Evolutionary conservation across 768 basidiomycete species (phyloP), one percentile per base, ranked within the genome.

Genomic region (Boletus subcaerulescens): DNA sequence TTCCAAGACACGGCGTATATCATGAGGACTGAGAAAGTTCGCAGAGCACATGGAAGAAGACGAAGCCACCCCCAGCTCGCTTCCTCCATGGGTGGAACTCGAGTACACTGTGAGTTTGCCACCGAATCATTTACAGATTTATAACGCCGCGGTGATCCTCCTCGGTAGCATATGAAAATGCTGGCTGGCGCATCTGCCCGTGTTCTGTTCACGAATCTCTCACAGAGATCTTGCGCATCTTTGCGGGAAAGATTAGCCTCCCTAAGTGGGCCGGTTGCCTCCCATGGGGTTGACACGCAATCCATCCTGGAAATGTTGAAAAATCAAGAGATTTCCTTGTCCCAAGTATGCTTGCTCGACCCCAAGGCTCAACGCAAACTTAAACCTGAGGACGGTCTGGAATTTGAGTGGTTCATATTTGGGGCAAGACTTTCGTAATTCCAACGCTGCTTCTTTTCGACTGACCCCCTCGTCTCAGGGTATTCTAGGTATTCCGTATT

Each of bases 1-100:
- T 71, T 62, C 36, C 33, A n/a, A 9, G 24, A 20, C 15, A 29
- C 32, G 2, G 17, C 35, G 11, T 17, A 13, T 10, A 18, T 44
- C 20, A 12, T 33, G 17, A 45, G 14, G 31, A 33, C 56, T 53
- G 51, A 64, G n/a, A 26, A 9, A 46, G 31, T 38, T 9, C 10
- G 18, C 54, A 92, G 93, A 95, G 60, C 93, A 95, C 66, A 93
- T 98, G 89, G 95, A 98, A 68, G 92, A 94, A 47, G 95, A 98
- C 67, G 94, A 94, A 56, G 77, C 81, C 14, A 81, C 80, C 0
- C 76, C 84, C 1, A 82, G 80, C 60, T 78, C 87, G 4, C 80
- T 92, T 40, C 90, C 90, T 20, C 84, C 82, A 14, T 98, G 96
- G 96, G 95, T 98, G 32, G 82, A 88, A 61, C 82, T 98, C 45